phyloP scores from a whole-genome alignment of 371 early-diverging fungal species.

The Apophysomyces sp. region DNA sequence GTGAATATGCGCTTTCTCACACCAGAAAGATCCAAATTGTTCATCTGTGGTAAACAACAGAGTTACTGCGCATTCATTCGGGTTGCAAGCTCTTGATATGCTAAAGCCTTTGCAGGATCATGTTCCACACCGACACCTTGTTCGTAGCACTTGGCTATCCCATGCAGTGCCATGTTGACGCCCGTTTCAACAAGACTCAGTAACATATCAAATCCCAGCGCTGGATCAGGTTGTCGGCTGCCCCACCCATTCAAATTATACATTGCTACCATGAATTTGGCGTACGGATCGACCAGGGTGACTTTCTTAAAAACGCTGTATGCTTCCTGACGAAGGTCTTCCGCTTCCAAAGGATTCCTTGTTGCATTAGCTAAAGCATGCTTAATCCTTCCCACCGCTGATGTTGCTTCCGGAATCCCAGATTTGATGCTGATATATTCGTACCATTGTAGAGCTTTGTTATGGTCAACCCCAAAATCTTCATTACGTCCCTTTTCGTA shows the following conservation, averaged over 20 bases:
- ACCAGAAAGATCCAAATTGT: too few relatives aligned
- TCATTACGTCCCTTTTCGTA: background rate
- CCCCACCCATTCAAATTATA: slow-evolving; percentile 27
- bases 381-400: slow-evolving; percentile 14
- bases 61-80: background rate
- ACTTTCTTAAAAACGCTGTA: slow-evolving; percentile 7
- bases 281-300: background rate
- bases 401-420: background rate
- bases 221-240: slow-evolving; percentile 3
- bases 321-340: slow-evolving; percentile 10
- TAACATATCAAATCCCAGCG: slow-evolving; percentile 11
- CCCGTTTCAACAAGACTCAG: slow-evolving; percentile 12
- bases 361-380: slow-evolving; percentile 7
- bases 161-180: slow-evolving; percentile 5
- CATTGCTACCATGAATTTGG: slow-evolving; percentile 23
- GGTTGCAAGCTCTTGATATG: background rate
- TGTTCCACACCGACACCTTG: slow-evolving; percentile 17
- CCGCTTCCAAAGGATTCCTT: background rate
- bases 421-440: background rate
- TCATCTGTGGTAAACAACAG: too few relatives aligned
- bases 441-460: slow-evolving; percentile 6
- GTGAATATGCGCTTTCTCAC: too few relatives aligned
- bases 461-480: background rate
- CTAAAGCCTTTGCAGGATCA: slow-evolving; percentile 10
- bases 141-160: slow-evolving; percentile 25